Evolutionary conservation across 2,329 filamentous ascomycete genomes (phyloP).

Genomic region (Penicillium sp.): DNA sequence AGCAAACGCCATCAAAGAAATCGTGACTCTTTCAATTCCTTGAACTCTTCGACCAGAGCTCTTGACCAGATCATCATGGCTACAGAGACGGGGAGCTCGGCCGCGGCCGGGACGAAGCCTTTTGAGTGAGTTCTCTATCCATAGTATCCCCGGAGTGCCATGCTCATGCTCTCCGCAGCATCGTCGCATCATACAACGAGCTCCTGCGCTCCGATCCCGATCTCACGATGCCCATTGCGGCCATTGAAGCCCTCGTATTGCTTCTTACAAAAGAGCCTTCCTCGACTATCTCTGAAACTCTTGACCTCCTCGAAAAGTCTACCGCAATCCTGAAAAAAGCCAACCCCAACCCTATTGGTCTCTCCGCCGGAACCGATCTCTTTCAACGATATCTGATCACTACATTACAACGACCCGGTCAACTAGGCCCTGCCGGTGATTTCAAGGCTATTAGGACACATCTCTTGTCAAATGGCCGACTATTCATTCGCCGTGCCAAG

Average conservation of each 20-base stretch:
- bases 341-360: slow-evolving; percentile 83
- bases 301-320: slow-evolving; percentile 76
- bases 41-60: background rate
- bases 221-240: slow-evolving; percentile 91
- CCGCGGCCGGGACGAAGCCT: slow-evolving; percentile 28
- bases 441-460: slow-evolving; percentile 83
- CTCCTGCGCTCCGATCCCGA: slow-evolving; percentile 70
- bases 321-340: slow-evolving; percentile 73
- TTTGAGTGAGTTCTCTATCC: slow-evolving; percentile 36
- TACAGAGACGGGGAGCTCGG: slow-evolving; percentile 19
- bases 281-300: slow-evolving; percentile 88
- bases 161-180: slow-evolving; percentile 40
- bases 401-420: slow-evolving; percentile 58
- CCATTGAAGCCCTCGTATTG: slow-evolving; percentile 86
- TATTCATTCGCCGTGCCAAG: slow-evolving; percentile 86
- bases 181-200: slow-evolving; percentile 64
- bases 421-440: slow-evolving; percentile 56
- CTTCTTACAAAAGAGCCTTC: slow-evolving; percentile 76
- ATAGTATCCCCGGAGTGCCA: background rate
- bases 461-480: slow-evolving; percentile 76
- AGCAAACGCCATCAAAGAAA: slow-evolving; percentile 35
- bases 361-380: slow-evolving; percentile 90
- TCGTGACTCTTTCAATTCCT: slow-evolving; percentile 21
- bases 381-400: slow-evolving; percentile 92
- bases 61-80: slow-evolving; percentile 27